Conservation (phyloP, 1,284 basidiomycete species). For the Porodaedalea pini region DNA sequence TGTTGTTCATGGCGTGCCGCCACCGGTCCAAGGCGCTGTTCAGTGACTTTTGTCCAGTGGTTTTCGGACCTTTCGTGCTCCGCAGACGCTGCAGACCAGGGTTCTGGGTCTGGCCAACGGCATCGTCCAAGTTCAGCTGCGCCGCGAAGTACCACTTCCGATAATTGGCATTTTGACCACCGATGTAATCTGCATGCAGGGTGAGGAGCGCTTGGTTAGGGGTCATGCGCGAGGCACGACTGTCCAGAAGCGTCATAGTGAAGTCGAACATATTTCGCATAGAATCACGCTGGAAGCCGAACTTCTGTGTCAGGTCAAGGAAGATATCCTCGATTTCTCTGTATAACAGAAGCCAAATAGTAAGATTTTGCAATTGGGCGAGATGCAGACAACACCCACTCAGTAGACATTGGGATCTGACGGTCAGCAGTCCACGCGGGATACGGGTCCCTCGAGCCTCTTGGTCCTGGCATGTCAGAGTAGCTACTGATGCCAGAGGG, state of each 20-base stretch:
- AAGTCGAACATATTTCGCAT: slow-evolving; percentile 98
- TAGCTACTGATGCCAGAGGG: slow-evolving; percentile 53
- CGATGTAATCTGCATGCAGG: slow-evolving; percentile 97
- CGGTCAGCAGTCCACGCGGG: slow-evolving; percentile 94
- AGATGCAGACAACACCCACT: slow-evolving; percentile 33
- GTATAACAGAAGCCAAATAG: neutral
- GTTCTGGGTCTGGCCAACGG: slow-evolving; percentile 93
- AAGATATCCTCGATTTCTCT: slow-evolving; percentile 97
- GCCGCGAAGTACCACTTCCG: slow-evolving; percentile 99
- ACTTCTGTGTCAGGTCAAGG: slow-evolving; percentile 98
- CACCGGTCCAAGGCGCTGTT: slow-evolving; percentile 92
- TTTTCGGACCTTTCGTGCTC: slow-evolving; percentile 47
- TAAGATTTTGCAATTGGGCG: neutral
- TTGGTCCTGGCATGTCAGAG: slow-evolving; percentile 50
- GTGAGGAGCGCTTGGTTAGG: slow-evolving; percentile 95
- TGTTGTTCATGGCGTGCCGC: slow-evolving; percentile 98
- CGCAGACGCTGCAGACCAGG: slow-evolving; percentile 88
- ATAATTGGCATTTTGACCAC: slow-evolving; percentile 95
- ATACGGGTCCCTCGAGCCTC: slow-evolving; percentile 68
- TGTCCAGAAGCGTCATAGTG: slow-evolving; percentile 96
- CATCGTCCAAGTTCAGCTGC: slow-evolving; percentile 98
- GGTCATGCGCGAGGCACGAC: slow-evolving; percentile 96
- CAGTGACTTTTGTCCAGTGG: slow-evolving; percentile 76
- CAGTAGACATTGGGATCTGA: slow-evolving; percentile 94
- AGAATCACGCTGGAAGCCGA: slow-evolving; percentile 94